These are phyloP conservation scores for Fusarium sp. DNA, from an alignment of 2,329 filamentous ascomycete genomes.

Conservation along the genomic window DNA sequence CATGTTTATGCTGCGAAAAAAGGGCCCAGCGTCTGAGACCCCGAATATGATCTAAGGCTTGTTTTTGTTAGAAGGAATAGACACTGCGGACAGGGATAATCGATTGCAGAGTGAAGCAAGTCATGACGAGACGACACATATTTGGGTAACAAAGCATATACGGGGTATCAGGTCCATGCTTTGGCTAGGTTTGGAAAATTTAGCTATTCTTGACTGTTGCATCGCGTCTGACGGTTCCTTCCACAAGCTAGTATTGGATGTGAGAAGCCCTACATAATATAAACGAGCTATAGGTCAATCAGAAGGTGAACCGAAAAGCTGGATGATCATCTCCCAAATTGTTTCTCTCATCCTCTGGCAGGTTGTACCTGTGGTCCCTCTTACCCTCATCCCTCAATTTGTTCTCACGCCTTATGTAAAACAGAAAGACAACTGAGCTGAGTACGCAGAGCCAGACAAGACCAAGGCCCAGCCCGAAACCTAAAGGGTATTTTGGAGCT, in stretches of 20 bases:
- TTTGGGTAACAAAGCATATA: no score
- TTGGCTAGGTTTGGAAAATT: no score
- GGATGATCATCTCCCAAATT: conserved; percentile 22
- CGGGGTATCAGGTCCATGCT: no score
- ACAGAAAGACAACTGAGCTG: not conserved
- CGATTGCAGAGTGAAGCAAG: no score
- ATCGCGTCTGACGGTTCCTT: no score
- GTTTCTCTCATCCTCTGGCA: conserved; percentile 9
- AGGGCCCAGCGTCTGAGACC: no score
- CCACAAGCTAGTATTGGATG: not conserved
- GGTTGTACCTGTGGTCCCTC: conserved; percentile 10
- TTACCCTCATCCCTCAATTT: conserved; percentile 29
- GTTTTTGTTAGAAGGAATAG: no score
- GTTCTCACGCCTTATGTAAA: conserved; percentile 19
- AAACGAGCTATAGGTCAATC: not conserved
- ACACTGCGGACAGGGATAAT: no score
- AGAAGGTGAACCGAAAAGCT: conserved; percentile 12
- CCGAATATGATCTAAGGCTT: no score
- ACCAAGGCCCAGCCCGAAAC: conserved; percentile 15
- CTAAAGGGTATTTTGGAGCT: conserved; percentile 27
- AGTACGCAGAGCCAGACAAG: conserved; percentile 25
- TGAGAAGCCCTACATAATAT: not conserved
- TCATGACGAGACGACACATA: no score
- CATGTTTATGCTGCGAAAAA: no score
- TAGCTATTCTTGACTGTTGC: no score